Conservation (phyloP, 495 filamentous ascomycete genomes). For the Chaetomium tenue region DNA sequence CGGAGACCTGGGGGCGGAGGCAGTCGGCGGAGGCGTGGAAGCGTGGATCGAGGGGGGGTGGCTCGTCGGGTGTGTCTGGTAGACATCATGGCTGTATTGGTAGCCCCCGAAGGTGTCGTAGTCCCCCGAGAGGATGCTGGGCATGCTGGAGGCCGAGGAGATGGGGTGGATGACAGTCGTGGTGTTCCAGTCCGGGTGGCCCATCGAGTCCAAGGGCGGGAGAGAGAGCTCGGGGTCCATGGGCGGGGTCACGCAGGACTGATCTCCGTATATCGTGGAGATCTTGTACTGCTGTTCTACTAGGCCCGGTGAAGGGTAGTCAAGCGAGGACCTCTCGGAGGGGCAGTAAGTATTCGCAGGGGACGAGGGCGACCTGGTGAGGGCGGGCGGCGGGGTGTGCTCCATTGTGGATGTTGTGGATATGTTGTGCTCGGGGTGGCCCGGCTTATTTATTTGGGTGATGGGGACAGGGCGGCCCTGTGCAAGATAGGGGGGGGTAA, state of each 20-base stretch:
- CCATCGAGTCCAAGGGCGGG: constrained; percentile 46
- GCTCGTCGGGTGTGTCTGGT: constrained; percentile 43
- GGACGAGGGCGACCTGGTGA: constrained; percentile 49
- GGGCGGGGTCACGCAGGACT: constrained; percentile 39
- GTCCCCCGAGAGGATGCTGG: constrained; percentile 51
- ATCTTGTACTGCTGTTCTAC: constrained; percentile 50
- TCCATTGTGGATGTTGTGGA: constrained; percentile 41
- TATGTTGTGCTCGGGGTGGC: constrained; percentile 5
- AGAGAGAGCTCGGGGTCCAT: constrained; percentile 45
- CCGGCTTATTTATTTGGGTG: constrained; percentile 24
- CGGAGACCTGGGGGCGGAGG: constrained; percentile 46
- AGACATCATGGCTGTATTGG: constrained; percentile 50
- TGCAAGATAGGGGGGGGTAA: constrained; percentile 30
- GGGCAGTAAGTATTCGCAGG: constrained; percentile 49
- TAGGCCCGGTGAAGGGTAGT: constrained; percentile 47
- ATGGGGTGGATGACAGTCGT: constrained; percentile 39
- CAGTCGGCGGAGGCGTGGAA: constrained; percentile 43
- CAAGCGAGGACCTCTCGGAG: constrained; percentile 47
- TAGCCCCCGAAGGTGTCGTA: constrained; percentile 54
- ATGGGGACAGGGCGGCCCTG: constrained; percentile 25
- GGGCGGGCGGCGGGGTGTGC: constrained; percentile 49
- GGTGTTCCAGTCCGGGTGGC: constrained; percentile 45
- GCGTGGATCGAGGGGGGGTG: constrained; percentile 47
- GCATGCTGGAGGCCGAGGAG: constrained; percentile 43
- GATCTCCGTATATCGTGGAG: constrained; percentile 46